Evolutionary conservation across 768 basidiomycete genomes (phyloP), one percentile per base, ranked within the genome.

Genomic region (Lactarius hengduanensis): DNA sequence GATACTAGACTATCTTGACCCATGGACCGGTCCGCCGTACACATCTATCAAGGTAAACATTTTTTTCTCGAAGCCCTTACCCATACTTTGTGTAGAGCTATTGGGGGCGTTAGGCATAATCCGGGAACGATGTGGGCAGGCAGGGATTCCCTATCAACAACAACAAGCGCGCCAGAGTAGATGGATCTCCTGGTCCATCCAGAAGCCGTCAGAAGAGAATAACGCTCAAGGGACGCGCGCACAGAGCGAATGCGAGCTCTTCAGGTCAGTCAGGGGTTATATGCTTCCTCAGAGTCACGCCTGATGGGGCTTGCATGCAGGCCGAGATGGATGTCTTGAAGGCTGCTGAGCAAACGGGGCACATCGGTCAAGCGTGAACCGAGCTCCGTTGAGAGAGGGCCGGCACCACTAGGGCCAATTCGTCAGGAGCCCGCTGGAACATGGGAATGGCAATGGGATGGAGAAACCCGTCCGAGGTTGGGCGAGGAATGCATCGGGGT

Each of bases 321-420:
- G 32, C 32, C 6, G 32, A 32, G 8, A 32, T 32, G 32, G 32
- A 32, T 32, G 8, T 32, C 32, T 32, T 32, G 32, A 32, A 32
- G 32, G 32, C 32, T 32, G 1, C 32, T 32, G 32, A 32, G 32
- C 32, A 32, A 32, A 32, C 32, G 13, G 13, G 3, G 57, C 22
- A 43, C 61, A 13, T 55, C 57, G 4, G 58, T 67, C 20, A 63
- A 63, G 62, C 53, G 34, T 13, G 57, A 63, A 18, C 4, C 3
- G 45, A 62, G 8, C 34, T 16, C 65, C 28, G 20, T 9, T 38
- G 50, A 61, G 54, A 65, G 65, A 55, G 40, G 34, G 28, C 38
- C 3, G 1, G 45, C 86, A 0, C 88, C 90, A 6, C 73, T 92
- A 66, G 38, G 71, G 28, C 59, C 59, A 58, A 47, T 74, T 74